These are phyloP conservation scores for Aspergillaceae sp. DNA, from an alignment of 2,329 filamentous ascomycete genomes.

Conservation along the genomic window DNA sequence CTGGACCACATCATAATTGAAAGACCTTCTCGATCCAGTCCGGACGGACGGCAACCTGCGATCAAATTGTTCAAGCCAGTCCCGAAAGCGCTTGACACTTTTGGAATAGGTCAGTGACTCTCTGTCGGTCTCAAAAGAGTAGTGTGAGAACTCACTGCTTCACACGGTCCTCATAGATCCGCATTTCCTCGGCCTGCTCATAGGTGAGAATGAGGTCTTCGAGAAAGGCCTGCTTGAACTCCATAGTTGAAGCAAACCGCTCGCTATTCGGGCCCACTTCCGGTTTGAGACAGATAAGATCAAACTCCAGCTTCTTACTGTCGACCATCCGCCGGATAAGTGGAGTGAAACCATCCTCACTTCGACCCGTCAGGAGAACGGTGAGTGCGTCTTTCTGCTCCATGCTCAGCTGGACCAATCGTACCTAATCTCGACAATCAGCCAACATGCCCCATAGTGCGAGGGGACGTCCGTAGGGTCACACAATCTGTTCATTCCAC, in stretches of 20 bases:
- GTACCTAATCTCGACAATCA: slow-evolving; percentile 34
- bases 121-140: neutral
- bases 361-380: slow-evolving; percentile 79
- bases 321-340: slow-evolving; percentile 72
- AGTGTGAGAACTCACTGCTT: slow-evolving; percentile 43
- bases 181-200: slow-evolving; percentile 69
- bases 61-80: slow-evolving; percentile 77
- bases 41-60: slow-evolving; percentile 40
- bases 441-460: slow-evolving; percentile 6
- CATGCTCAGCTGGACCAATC: slow-evolving; percentile 72
- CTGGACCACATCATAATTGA: slow-evolving; percentile 73
- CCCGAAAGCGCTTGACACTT: slow-evolving; percentile 69
- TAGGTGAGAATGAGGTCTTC: slow-evolving; percentile 79
- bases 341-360: slow-evolving; percentile 66
- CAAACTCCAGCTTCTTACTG: slow-evolving; percentile 73
- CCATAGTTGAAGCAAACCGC: slow-evolving; percentile 72
- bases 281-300: slow-evolving; percentile 83
- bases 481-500: slow-evolving; percentile 87
- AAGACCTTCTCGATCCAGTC: slow-evolving; percentile 51
- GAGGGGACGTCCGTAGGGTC: slow-evolving; percentile 27
- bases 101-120: slow-evolving; percentile 9
- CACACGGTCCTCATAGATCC: slow-evolving; percentile 55
- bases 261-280: slow-evolving; percentile 70
- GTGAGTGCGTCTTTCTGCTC: slow-evolving; percentile 75
- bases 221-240: slow-evolving; percentile 84